Evolutionary conservation across 768 basidiomycete genomes (phyloP).

Genomic region (Russula sp.): DNA sequence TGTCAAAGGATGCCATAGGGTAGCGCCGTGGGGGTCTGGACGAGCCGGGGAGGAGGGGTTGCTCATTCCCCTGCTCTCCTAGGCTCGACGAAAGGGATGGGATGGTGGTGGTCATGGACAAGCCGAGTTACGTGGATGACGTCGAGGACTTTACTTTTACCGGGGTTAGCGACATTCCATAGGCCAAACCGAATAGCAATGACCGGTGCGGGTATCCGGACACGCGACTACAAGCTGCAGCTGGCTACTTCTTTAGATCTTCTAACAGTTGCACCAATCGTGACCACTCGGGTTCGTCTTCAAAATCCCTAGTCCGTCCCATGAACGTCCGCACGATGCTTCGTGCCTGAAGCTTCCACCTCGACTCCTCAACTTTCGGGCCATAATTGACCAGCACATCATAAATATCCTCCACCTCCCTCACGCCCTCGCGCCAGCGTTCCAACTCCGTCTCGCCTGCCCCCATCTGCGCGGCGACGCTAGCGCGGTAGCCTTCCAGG

Average conservation of each 20-base stretch:
- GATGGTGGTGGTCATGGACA: neutral
- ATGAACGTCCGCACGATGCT: constrained; percentile 86
- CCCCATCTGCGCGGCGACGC: constrained; percentile 52
- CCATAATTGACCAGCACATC: constrained; percentile 81
- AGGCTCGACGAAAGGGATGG: neutral
- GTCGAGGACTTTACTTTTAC: neutral
- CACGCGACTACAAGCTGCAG: neutral
- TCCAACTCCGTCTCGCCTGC: constrained; percentile 59
- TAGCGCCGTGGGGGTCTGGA: too few relatives aligned
- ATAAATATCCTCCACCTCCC: constrained; percentile 77
- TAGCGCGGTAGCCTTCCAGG: constrained; percentile 76
- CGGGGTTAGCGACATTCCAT: neutral
- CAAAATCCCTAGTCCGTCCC: constrained; percentile 78
- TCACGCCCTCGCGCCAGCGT: constrained; percentile 68
- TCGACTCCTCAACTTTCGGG: constrained; percentile 48
- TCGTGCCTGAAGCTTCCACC: constrained; percentile 82
- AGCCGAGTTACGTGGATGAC: neutral
- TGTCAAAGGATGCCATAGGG: too few relatives aligned
- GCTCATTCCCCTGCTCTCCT: neutral
- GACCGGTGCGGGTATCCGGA: neutral
- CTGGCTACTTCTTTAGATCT: constrained; percentile 42
- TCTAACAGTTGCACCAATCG: constrained; percentile 58
- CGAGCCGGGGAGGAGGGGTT: constrained; percentile 37
- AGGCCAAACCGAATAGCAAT: neutral
- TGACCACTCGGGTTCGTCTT: constrained; percentile 82